Percentiles rank a stretch among this genome's conserved stretches.
These are phyloP conservation scores for Fusarium sp. DNA, from an alignment of 2,329 filamentous ascomycete species.

Conservation along the genomic window DNA sequence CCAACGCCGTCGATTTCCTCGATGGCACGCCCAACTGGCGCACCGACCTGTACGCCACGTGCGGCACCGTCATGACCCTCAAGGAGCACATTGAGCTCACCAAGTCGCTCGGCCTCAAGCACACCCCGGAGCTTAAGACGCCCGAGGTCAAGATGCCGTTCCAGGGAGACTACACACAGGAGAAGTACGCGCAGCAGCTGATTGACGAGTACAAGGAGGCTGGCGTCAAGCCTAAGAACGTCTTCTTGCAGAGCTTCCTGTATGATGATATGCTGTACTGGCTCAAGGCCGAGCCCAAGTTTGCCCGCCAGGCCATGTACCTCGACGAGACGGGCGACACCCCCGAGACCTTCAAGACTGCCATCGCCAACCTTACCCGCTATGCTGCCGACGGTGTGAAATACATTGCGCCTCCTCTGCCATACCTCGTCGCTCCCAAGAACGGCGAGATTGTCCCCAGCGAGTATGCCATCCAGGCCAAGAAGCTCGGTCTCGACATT, in stretches of 20 bases:
- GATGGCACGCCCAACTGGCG: conserved; percentile 70
- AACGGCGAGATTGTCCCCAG: conserved; percentile 70
- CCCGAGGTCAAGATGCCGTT: conserved; percentile 79
- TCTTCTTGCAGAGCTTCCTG: conserved; percentile 75
- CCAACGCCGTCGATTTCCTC: conserved; percentile 68
- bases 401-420: conserved; percentile 72
- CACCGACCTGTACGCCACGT: conserved; percentile 74
- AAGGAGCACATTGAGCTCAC: conserved; percentile 72
- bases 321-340: conserved; percentile 73
- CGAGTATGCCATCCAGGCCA: conserved; percentile 70
- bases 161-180: conserved; percentile 71
- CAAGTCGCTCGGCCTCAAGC: conserved; percentile 69
- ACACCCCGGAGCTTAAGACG: conserved; percentile 76
- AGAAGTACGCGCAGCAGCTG: conserved; percentile 73
- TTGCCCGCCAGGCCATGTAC: conserved; percentile 71
- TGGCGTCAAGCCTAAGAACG: conserved; percentile 64
- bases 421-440: conserved; percentile 67
- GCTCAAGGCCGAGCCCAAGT: conserved; percentile 70
- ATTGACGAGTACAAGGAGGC: conserved; percentile 69
- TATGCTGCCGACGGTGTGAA: conserved; percentile 70
- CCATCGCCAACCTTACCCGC: conserved; percentile 66
- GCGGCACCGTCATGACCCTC: conserved; percentile 71
- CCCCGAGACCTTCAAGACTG: conserved; percentile 61
- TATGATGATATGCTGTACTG: conserved; percentile 75
- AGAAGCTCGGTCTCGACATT: conserved; percentile 71